Conservation (phyloP, 345 rosid species). For the Angophora floribunda region DNA sequence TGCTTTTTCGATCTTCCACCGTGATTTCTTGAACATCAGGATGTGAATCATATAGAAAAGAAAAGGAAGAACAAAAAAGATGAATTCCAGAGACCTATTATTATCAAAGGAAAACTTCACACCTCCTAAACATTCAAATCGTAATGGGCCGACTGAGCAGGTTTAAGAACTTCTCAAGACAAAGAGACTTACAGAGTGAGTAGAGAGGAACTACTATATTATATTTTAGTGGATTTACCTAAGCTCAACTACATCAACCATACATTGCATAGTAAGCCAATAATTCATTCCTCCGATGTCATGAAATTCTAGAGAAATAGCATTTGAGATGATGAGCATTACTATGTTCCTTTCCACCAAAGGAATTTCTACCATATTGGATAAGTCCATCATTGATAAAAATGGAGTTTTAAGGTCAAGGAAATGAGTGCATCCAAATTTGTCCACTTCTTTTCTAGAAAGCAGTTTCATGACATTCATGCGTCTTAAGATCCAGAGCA, state of each 20-base stretch:
- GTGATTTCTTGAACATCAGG: background rate
- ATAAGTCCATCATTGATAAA: too few relatives aligned
- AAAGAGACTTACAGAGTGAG: rapidly evolving
- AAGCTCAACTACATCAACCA: background rate
- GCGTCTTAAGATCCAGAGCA: background rate
- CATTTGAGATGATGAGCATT: background rate
- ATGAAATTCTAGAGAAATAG: background rate
- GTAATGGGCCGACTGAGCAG: background rate
- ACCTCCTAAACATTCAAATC: background rate
- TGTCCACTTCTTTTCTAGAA: background rate
- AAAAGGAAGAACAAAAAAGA: rapidly evolving
- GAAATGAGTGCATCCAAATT: background rate
- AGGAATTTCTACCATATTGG: too few relatives aligned
- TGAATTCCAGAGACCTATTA: background rate
- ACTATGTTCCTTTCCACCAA: too few relatives aligned
- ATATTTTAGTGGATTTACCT: rapidly evolving
- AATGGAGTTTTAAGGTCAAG: background rate
- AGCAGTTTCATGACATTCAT: background rate
- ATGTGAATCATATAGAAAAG: background rate
- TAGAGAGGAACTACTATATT: background rate
- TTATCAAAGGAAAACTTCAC: too few relatives aligned
- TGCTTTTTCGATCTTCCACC: background rate
- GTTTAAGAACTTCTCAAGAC: background rate
- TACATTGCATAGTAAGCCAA: background rate
- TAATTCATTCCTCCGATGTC: background rate